These are phyloP conservation scores for Trametes versicolor DNA, from an alignment of 1,284 basidiomycete genomes.

Conservation along the genomic window DNA sequence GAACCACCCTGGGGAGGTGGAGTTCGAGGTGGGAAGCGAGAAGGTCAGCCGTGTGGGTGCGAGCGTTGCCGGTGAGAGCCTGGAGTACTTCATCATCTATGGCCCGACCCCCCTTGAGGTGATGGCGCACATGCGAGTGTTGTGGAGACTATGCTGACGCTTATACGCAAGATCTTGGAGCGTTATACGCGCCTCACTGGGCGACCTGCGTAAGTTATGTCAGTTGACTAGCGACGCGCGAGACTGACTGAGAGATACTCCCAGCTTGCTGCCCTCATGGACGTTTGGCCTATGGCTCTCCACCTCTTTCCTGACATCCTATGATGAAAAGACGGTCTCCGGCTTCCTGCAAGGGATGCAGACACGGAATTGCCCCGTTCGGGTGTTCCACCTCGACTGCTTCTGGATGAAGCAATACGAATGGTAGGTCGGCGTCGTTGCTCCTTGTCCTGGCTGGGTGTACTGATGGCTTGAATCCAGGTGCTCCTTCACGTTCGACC, in stretches of 20 bases:
- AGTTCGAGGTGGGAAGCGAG: conserved; percentile 78
- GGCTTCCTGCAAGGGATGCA: conserved; percentile 78
- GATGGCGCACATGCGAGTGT: conserved; percentile 25
- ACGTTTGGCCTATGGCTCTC: conserved; percentile 82
- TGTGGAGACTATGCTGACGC: conserved; percentile 5
- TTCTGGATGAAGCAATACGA: conserved; percentile 87
- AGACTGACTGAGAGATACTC: conserved; percentile 9
- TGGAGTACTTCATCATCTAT: conserved; percentile 79
- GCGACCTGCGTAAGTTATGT: conserved; percentile 60
- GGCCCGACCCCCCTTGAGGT: conserved; percentile 71
- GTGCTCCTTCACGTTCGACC: conserved; percentile 83
- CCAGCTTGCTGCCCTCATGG: conserved; percentile 73
- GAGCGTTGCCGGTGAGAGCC: conserved; percentile 67
- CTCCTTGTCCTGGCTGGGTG: not conserved
- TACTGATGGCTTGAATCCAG: conserved; percentile 41
- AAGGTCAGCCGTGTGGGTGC: conserved; percentile 78
- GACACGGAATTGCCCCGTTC: conserved; percentile 71
- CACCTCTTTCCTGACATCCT: conserved; percentile 79
- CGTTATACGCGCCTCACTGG: conserved; percentile 73
- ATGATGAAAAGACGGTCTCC: conserved; percentile 73
- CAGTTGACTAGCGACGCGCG: not conserved
- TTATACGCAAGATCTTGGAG: conserved; percentile 60
- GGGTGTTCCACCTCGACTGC: conserved; percentile 83
- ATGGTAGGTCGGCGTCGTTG: conserved; percentile 51
- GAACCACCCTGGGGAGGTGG: conserved; percentile 81